These are phyloP conservation scores for Lactuca saligna DNA, from an alignment of 129 eudicot genomes.

Conservation along the genomic window DNA sequence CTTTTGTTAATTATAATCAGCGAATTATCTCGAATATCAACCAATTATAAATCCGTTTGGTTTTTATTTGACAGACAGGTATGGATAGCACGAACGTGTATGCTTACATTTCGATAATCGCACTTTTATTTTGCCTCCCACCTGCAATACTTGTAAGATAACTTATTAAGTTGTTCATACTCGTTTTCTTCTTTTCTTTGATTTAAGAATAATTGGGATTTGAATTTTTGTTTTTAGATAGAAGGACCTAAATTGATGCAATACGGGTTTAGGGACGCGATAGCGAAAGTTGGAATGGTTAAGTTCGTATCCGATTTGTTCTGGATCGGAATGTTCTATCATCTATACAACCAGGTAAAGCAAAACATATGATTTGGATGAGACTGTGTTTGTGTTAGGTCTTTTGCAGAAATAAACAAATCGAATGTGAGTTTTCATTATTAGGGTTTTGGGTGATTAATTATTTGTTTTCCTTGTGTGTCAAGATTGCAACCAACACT, in stretches of 20 bases:
- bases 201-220: background rate
- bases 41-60: background rate
- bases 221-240: slow-evolving; percentile 31
- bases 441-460: background rate
- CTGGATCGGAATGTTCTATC: slow-evolving; percentile 68
- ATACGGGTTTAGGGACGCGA: slow-evolving; percentile 56
- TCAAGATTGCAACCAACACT: slow-evolving; percentile 58
- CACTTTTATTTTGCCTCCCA: slow-evolving; percentile 59
- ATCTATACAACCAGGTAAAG: slow-evolving; percentile 60
- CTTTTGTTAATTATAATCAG: background rate
- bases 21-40: background rate
- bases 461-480: background rate
- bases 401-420: background rate
- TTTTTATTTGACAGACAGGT: slow-evolving; percentile 43
- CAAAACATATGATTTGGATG: background rate
- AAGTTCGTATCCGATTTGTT: slow-evolving; percentile 55
- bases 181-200: background rate
- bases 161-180: slow-evolving; percentile 1
- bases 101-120: slow-evolving; percentile 61
- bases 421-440: background rate
- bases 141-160: slow-evolving; percentile 58
- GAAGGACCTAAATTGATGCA: slow-evolving; percentile 61
- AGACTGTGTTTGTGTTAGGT: too few relatives aligned
- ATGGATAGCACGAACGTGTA: slow-evolving; percentile 67
- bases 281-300: slow-evolving; percentile 54